Evolutionary conservation across 1,139 yeast genomes (phyloP).

Genomic region (Blastobotrys niveus): DNA sequence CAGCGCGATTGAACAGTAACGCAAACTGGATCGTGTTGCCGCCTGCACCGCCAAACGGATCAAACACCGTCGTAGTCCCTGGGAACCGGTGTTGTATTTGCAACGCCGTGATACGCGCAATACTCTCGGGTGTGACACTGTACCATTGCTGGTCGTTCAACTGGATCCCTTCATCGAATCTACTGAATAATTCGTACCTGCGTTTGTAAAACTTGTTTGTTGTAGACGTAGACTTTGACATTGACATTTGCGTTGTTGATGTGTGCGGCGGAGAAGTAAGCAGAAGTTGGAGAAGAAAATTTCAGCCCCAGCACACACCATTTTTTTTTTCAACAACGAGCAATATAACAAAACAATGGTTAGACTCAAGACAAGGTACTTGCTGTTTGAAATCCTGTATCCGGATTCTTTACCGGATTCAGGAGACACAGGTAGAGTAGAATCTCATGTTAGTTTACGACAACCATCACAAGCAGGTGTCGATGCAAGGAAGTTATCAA

Average conservation of each 20-base stretch:
- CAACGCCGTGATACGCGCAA: constrained; percentile 56
- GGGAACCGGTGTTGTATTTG: constrained; percentile 50
- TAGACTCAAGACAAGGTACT: constrained; percentile 75
- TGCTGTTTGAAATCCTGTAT: constrained; percentile 69
- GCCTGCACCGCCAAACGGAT: constrained; percentile 93
- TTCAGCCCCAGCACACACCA: constrained; percentile 1
- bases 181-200: constrained; percentile 53
- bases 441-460: constrained; percentile 19
- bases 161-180: constrained; percentile 63
- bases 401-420: constrained; percentile 41
- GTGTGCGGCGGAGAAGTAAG: not conserved
- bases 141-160: constrained; percentile 80
- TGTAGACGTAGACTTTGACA: not conserved
- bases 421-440: constrained; percentile 35
- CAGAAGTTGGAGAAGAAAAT: no score
- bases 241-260: not conserved
- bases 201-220: constrained; percentile 47
- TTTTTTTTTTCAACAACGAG: not conserved
- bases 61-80: constrained; percentile 43
- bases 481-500: constrained; percentile 25
- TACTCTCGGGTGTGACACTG: constrained; percentile 81
- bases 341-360: constrained; percentile 54
- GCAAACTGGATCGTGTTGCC: constrained; percentile 86
- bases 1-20: constrained; percentile 35
- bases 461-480: constrained; percentile 20